phyloP scores from a whole-genome alignment of 495 filamentous ascomycete species.

The Apodospora peruviana region DNA sequence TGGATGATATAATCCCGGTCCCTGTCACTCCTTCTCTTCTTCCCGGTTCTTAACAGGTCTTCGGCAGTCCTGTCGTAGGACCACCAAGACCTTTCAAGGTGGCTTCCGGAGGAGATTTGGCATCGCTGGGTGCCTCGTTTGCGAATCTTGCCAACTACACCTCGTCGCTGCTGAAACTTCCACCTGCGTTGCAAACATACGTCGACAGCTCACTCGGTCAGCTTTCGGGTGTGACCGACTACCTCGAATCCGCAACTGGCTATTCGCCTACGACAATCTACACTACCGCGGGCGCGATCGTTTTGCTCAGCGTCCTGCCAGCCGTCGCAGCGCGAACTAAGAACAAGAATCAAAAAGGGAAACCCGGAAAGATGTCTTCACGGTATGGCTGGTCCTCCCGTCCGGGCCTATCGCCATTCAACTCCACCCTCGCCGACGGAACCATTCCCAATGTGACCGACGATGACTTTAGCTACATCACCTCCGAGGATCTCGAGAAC shows the following conservation, averaged over 20 bases:
- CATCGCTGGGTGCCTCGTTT: slow-evolving; percentile 46
- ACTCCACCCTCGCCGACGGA: slow-evolving; percentile 41
- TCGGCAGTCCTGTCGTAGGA: slow-evolving; percentile 35
- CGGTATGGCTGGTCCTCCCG: slow-evolving; percentile 54
- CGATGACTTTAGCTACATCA: slow-evolving; percentile 77
- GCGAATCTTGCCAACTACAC: slow-evolving; percentile 37
- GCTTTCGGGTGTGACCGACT: slow-evolving; percentile 50
- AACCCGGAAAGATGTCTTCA: slow-evolving; percentile 45
- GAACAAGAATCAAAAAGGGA: slow-evolving; percentile 7
- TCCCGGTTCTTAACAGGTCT: slow-evolving; percentile 16
- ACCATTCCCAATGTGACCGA: slow-evolving; percentile 61
- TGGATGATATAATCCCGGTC: slow-evolving; percentile 13
- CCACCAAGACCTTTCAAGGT: slow-evolving; percentile 43
- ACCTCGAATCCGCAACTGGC: slow-evolving; percentile 46
- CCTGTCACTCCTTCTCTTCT: slow-evolving; percentile 1
- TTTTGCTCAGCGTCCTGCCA: slow-evolving; percentile 46
- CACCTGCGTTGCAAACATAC: slow-evolving; percentile 42
- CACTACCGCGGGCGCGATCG: slow-evolving; percentile 35
- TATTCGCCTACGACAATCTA: slow-evolving; percentile 41
- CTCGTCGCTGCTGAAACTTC: slow-evolving; percentile 30
- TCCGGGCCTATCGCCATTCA: slow-evolving; percentile 51
- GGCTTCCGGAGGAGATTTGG: slow-evolving; percentile 47
- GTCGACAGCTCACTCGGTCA: slow-evolving; percentile 36
- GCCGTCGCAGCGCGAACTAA: slow-evolving; percentile 38
- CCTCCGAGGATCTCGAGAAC: slow-evolving; percentile 58